Evolutionary conservation across 208 protist genomes (phyloP), one percentile per base, ranked within the genome.

Genomic region (Wallacemonas sp.): DNA sequence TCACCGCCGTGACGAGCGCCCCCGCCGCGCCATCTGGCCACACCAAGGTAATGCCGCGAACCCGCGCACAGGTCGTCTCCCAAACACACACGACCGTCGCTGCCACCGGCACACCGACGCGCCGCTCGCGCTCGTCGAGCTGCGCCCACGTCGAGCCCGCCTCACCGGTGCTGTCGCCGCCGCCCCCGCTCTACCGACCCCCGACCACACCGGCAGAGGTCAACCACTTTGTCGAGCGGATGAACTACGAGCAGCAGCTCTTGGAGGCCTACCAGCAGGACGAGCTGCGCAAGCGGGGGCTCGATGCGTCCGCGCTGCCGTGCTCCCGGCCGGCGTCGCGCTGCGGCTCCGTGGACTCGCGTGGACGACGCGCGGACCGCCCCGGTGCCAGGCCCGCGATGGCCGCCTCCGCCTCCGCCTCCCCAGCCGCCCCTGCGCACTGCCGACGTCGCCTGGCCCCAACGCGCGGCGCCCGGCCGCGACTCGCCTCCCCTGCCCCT

Each of bases 261-360:
- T 18, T 59, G n/a, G 52, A 33, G 31, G 52, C 26, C n/a, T 59
- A 59, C 52, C 52, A 59, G 20, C 26, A 2, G 7, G 52, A 33
- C 26, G 52, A 59, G 20, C 52, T 59, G 14, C 52, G 52, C 12
- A 33, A 41, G 32, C 52, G 52, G 3, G 52, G 52, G 11, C 52
- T 59, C 10, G 28, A 29, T 38, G 52, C 4, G 50, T 18, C 5
- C 12, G 22, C 38, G 38, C 18, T 36, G 39, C 44, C 63, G 12
- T 38, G 3, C 7, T 25, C 63, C 14, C 20, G n/a, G 16, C 59
- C 74, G 28, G 50, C 74, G 3, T 79, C 74, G 2, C 74, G 74
- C 20, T 62, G 73, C 26, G 70, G 52, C 23, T 79, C 74, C 3
- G 74, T 79, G 7, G 74, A 79, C 69, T 79, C 74, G 1, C 68